Evolutionary conservation across 176 grass and related monocot genomes (phyloP).

Genomic region (Hordeum marinum): DNA sequence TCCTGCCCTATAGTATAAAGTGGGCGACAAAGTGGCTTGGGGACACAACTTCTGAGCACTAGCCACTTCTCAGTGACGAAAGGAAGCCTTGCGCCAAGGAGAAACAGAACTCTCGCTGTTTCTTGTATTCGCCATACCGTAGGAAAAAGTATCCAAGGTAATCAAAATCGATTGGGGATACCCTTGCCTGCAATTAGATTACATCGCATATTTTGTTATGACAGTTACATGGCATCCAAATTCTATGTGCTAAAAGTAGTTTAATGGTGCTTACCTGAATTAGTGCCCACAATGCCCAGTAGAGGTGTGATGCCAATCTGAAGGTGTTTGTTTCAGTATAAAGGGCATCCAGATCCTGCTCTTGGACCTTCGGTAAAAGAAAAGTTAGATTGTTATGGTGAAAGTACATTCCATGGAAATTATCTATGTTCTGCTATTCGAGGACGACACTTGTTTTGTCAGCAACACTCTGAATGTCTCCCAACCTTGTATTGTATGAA

Average conservation of each 20-base stretch:
- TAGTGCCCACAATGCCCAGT: conserved; percentile 93
- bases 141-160: conserved; percentile 86
- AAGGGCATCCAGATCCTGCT: conserved; percentile 62
- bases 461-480: background rate
- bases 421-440: background rate
- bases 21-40: background rate
- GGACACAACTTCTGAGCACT: background rate
- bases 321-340: conserved; percentile 92
- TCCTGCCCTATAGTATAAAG: background rate
- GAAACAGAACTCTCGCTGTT: conserved; percentile 56
- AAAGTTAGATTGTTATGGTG: background rate
- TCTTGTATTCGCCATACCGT: conserved; percentile 88
- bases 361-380: conserved; percentile 36
- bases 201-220: background rate
- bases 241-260: background rate
- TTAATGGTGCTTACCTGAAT: conserved; percentile 52
- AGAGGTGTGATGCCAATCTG: conserved; percentile 80
- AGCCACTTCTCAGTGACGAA: background rate
- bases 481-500: background rate
- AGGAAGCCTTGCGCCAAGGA: conserved; percentile 46
- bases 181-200: conserved; percentile 60
- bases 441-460: background rate
- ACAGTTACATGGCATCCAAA: background rate
- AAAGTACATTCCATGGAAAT: background rate
- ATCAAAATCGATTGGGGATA: conserved; percentile 89